Evolutionary conservation across 257 asterid genomes (phyloP), one percentile per base, ranked within the genome.

Genomic region (Salvia splendens): DNA sequence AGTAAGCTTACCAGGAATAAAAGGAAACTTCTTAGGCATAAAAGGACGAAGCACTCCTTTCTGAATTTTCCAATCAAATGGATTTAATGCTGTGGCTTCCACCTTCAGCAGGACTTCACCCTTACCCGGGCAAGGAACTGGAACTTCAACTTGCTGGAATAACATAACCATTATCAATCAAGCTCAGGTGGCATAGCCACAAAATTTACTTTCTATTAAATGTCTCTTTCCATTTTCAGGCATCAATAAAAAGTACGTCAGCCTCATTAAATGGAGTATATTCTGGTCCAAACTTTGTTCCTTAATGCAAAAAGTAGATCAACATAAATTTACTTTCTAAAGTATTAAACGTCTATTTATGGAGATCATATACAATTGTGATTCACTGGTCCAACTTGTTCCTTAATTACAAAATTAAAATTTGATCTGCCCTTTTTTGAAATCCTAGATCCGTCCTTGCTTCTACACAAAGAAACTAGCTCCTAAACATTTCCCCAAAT

Each of bases 51-150:
- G 36, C 67, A 72, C 3, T 81, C 98, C 97, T 65, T 86, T 87
- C 81, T 92, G 98, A 50, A 78, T 84, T 75, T 85, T 89, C 95
- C 95, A 86, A 68, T 93, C 99, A 67, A 86, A 38, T 1, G 95
- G 96, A 84, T 92, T 89, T 64, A 92, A 28, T 77, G 83, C 83
- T 45, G 79, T 74, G 7, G 98, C 98, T 68, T 92, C 98, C 71
- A 92, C 42, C 79, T 89, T 92, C 53, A 92, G 76, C 85, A 92
- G 72, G 68, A 89, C 73, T 80, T 92, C 97, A 56, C 82, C 96
- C 45, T 89, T 92, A 58, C 77, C 60, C 2, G 94, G 96, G 42
- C 84, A 57, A 11, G 97, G 98, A 64, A 89, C 83, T 11, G 97
- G 90, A 73, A 89, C 83, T 76, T 92, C 93, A 74, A 83, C 96